Percentiles rank a stretch among this genome's conserved stretches.
These are phyloP conservation scores for Wickerhamiella kurtzmanii DNA, from an alignment of 805 yeast species.

Conservation along the genomic window DNA sequence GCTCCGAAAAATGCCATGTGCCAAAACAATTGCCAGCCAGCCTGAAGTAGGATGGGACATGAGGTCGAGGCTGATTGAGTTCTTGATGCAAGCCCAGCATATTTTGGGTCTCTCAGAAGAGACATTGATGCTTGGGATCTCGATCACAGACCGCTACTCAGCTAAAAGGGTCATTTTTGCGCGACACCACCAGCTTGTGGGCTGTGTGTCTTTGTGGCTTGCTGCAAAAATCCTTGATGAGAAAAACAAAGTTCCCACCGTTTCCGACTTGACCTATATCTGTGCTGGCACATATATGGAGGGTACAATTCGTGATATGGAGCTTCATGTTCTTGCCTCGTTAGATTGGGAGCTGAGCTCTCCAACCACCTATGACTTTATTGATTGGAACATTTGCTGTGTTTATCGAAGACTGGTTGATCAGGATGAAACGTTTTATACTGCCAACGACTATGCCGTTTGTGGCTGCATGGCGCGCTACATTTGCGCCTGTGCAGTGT, in stretches of 20 bases:
- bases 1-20: constrained; percentile 32
- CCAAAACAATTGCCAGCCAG: constrained; percentile 64
- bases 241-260: constrained; percentile 60
- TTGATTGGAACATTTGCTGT: constrained; percentile 19
- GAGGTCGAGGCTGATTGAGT: constrained; percentile 66
- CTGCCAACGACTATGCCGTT: constrained; percentile 7
- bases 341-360: constrained; percentile 61
- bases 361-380: constrained; percentile 41
- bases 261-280: constrained; percentile 54
- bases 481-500: constrained; percentile 27
- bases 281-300: constrained; percentile 56
- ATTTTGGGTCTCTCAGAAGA: constrained; percentile 49
- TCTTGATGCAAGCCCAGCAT: constrained; percentile 51
- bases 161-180: constrained; percentile 71
- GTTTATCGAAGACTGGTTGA: constrained; percentile 7
- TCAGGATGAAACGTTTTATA: constrained; percentile 8
- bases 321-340: constrained; percentile 54
- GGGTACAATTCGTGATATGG: constrained; percentile 60
- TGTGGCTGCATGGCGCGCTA: constrained; percentile 20
- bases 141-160: constrained; percentile 81
- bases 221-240: constrained; percentile 75
- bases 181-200: constrained; percentile 80
- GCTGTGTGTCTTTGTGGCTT: constrained; percentile 86
- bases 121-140: constrained; percentile 56
- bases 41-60: constrained; percentile 69